Conservation (phyloP, 306 rosid genomes). For the Elaeagnus macrophylla region DNA sequence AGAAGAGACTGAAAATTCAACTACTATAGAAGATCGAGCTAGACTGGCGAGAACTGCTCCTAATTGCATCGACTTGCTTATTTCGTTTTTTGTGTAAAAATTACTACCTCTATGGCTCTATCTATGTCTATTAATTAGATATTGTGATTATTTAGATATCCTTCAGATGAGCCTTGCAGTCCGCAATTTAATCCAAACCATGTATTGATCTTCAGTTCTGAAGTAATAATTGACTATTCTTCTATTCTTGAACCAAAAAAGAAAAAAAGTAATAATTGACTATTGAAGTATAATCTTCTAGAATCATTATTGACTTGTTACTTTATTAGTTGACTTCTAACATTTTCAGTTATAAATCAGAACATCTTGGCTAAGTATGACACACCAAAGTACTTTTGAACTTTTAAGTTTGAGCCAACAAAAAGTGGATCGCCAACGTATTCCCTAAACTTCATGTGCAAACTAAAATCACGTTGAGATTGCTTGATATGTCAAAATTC, state of each 20-base stretch:
- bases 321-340: neutral
- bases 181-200: neutral
- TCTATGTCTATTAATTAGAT: no score
- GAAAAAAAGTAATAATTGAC: neutral
- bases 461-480: constrained; percentile 1
- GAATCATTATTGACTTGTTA: neutral
- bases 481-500: constrained; percentile 6
- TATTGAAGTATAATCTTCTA: neutral
- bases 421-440: constrained; percentile 17
- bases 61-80: no score
- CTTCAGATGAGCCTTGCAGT: neutral
- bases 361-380: neutral
- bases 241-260: neutral
- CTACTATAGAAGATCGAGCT: no score
- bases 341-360: neutral
- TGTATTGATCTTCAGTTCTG: neutral
- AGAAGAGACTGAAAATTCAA: no score
- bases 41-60: no score
- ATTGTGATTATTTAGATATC: neutral
- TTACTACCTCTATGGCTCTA: no score
- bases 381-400: neutral
- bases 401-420: constrained; percentile 1
- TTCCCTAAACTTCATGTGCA: neutral
- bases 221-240: neutral
- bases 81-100: no score